phyloP scores from a whole-genome alignment of 2,329 filamentous ascomycete genomes.

The Triangularia setosa region DNA sequence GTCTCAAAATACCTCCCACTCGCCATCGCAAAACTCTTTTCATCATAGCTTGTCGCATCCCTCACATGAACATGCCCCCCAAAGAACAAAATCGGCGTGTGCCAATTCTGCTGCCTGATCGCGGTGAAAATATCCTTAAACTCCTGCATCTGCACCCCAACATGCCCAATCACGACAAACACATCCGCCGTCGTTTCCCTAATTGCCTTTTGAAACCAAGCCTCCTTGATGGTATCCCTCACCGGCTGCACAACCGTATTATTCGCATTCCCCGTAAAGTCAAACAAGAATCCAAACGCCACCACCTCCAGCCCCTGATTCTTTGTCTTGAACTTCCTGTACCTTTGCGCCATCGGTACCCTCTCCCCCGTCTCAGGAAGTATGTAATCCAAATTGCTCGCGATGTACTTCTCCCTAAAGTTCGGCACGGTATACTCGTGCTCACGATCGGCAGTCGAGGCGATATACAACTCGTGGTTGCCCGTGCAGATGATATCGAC shows the following conservation, averaged over 20 bases:
- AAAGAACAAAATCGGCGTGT: slow-evolving; percentile 86
- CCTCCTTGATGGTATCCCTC: slow-evolving; percentile 72
- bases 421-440: slow-evolving; percentile 76
- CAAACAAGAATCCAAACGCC: slow-evolving; percentile 91
- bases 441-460: slow-evolving; percentile 72
- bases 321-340: slow-evolving; percentile 86
- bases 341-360: slow-evolving; percentile 75
- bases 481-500: slow-evolving; percentile 84
- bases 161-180: slow-evolving; percentile 82
- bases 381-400: slow-evolving; percentile 89
- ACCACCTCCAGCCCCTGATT: slow-evolving; percentile 79
- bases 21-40: slow-evolving; percentile 72
- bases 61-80: slow-evolving; percentile 88
- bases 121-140: slow-evolving; percentile 73
- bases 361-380: slow-evolving; percentile 66
- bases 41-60: slow-evolving; percentile 77
- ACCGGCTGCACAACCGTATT: slow-evolving; percentile 84
- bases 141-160: slow-evolving; percentile 76
- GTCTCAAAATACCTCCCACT: slow-evolving; percentile 94
- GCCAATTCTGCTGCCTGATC: slow-evolving; percentile 71
- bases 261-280: slow-evolving; percentile 87
- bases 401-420: slow-evolving; percentile 75
- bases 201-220: slow-evolving; percentile 86
- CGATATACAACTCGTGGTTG: slow-evolving; percentile 92
- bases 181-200: slow-evolving; percentile 74